These are phyloP conservation scores for Chytriomyces hyalinus DNA, from an alignment of 192 early-diverging fungal species.

Conservation along the genomic window DNA sequence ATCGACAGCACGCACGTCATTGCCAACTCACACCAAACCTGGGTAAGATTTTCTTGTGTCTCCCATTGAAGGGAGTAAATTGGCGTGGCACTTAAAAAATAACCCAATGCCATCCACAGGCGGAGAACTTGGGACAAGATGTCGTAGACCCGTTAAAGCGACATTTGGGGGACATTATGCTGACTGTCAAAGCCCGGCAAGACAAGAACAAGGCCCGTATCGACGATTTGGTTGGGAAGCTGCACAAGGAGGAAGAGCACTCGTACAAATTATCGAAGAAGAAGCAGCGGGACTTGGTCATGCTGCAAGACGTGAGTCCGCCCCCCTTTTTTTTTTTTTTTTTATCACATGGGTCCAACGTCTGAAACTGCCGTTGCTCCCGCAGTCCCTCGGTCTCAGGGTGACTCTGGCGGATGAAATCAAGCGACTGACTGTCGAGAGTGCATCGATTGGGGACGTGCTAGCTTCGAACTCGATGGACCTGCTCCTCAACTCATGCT, in stretches of 20 bases:
- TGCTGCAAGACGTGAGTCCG: conserved; percentile 47
- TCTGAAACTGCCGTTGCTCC: not conserved
- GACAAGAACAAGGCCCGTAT: conserved; percentile 50
- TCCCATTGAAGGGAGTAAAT: not conserved
- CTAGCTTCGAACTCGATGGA: conserved; percentile 49
- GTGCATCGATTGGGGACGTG: conserved; percentile 47
- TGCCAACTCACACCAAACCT: conserved; percentile 58
- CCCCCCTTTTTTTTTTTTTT: not conserved
- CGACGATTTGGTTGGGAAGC: conserved; percentile 43
- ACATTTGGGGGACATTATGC: conserved; percentile 43
- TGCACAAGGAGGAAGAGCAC: conserved; percentile 56
- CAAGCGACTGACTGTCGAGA: conserved; percentile 56
- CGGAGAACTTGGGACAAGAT: conserved; percentile 51
- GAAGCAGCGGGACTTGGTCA: conserved; percentile 50
- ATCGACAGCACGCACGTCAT: conserved; percentile 60
- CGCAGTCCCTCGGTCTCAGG: conserved; percentile 51
- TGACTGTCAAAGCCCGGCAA: conserved; percentile 35
- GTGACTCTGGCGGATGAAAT: conserved; percentile 58
- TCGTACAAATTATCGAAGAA: conserved; percentile 57
- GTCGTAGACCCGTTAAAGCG: conserved; percentile 51
- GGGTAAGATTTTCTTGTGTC: conserved; percentile 39
- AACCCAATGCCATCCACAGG: conserved; percentile 16
- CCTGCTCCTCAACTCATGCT: conserved; percentile 44
- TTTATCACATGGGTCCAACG: not conserved
- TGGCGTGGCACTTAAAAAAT: not conserved